A percentile compares a stretch with the other conserved stretches of the same genome.
Conservation (phyloP, 2,329 filamentous ascomycete species). For the Hypoxylon sp. region DNA sequence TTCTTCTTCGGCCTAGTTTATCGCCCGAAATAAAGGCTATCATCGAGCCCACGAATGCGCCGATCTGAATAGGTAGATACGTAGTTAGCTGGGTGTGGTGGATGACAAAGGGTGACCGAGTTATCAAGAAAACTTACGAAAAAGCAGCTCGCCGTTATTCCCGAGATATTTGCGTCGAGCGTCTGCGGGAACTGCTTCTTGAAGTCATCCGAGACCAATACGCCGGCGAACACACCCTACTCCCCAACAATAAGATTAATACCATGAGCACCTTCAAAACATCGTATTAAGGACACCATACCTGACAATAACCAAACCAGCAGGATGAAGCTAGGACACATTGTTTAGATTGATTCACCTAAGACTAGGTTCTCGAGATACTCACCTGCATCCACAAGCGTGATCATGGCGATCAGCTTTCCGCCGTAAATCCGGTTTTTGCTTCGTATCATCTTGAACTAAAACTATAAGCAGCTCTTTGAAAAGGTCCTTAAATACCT, state of each 20-base stretch:
- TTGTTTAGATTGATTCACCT: neutral
- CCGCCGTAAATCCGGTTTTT: slow-evolving; percentile 27
- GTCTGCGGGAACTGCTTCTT: slow-evolving; percentile 50
- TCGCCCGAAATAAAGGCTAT: slow-evolving; percentile 71
- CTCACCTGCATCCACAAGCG: slow-evolving; percentile 45
- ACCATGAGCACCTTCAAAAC: neutral
- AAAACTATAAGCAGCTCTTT: too few relatives aligned
- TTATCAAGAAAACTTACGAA: slow-evolving; percentile 44
- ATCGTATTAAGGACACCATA: slow-evolving; percentile 36
- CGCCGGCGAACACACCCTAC: slow-evolving; percentile 54
- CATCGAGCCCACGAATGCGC: slow-evolving; percentile 75
- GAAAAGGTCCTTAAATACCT: too few relatives aligned
- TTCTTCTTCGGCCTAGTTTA: slow-evolving; percentile 71
- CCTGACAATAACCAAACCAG: slow-evolving; percentile 47
- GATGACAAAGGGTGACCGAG: neutral
- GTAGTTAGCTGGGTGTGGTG: too few relatives aligned
- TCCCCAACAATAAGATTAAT: neutral
- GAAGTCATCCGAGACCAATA: slow-evolving; percentile 53
- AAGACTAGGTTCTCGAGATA: slow-evolving; percentile 38
- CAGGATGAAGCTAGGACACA: slow-evolving; percentile 40
- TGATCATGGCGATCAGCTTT: slow-evolving; percentile 43
- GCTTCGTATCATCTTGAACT: slow-evolving; percentile 25
- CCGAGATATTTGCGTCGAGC: slow-evolving; percentile 51
- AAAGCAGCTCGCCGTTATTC: slow-evolving; percentile 56
- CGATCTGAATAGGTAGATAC: too few relatives aligned